Percentiles rank a stretch among this genome's conserved stretches.
phyloP scores from a whole-genome alignment of 1,139 yeast species.

The Lodderomyces margitis region DNA sequence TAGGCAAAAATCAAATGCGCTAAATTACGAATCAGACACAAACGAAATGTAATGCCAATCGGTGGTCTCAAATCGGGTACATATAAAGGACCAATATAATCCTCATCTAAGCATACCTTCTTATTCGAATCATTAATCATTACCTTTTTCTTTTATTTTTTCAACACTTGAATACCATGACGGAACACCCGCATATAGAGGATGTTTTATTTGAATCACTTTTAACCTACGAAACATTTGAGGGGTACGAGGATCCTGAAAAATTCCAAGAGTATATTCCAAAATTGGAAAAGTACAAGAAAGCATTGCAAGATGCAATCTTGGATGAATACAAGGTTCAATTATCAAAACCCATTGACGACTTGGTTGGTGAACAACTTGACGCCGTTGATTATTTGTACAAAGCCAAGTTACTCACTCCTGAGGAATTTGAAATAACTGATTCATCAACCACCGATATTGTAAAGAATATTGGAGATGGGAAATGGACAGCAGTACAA shows the following conservation, averaged over 20 bases:
- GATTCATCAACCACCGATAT: conserved; percentile 39
- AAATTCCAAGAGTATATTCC: conserved; percentile 44
- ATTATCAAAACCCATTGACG: conserved; percentile 39
- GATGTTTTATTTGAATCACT: conserved; percentile 19
- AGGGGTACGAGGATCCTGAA: conserved; percentile 37
- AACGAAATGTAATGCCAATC: too few species aligned
- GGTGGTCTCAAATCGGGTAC: too few species aligned
- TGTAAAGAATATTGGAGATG: conserved; percentile 32
- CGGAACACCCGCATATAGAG: background rate
- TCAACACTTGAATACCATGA: conserved; percentile 1
- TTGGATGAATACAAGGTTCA: conserved; percentile 43
- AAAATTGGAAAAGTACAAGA: conserved; percentile 48
- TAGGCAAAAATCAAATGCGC: too few species aligned
- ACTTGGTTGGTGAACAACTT: conserved; percentile 41
- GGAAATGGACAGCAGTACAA: conserved; percentile 40
- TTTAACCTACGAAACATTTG: conserved; percentile 32
- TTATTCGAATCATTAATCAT: background rate
- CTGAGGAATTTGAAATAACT: conserved; percentile 47
- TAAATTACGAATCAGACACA: too few species aligned
- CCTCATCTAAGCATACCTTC: background rate
- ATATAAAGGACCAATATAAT: too few species aligned
- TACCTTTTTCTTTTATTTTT: background rate
- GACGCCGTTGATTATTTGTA: conserved; percentile 46
- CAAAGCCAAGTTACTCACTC: conserved; percentile 41
- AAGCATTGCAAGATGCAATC: conserved; percentile 38